These are phyloP conservation scores for Tetraselmis chui DNA, from an alignment of 139 green algal genomes.

Conservation along the genomic window DNA sequence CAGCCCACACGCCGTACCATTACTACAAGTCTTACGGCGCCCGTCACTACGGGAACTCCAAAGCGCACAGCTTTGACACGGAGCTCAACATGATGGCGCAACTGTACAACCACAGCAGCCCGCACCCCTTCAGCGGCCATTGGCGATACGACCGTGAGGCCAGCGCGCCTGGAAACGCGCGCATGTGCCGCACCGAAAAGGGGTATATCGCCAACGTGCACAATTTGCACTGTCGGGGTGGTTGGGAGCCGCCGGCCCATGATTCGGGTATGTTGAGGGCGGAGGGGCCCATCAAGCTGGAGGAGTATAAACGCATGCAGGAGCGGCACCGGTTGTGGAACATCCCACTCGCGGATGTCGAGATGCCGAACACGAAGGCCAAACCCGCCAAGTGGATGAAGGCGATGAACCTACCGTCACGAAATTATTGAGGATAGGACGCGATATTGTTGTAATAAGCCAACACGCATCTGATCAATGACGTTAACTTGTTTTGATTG, in stretches of 20 bases:
- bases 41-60: background rate
- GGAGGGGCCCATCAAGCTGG: background rate
- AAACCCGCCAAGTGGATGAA: background rate
- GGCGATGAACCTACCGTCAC: background rate
- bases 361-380: background rate
- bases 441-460: too few relatives aligned
- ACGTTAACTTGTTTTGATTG: too few relatives aligned
- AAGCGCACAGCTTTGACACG: conserved; percentile 4
- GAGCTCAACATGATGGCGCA: background rate
- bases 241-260: background rate
- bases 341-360: background rate
- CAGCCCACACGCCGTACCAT: background rate
- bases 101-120: background rate
- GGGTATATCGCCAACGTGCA: background rate
- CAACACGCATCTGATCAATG: too few relatives aligned
- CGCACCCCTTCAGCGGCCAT: background rate
- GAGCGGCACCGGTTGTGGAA: background rate
- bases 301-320: background rate
- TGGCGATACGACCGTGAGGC: background rate
- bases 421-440: too few relatives aligned
- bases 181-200: background rate
- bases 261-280: background rate
- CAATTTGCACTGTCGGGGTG: background rate
- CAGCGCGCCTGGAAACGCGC: background rate
- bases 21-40: background rate